Percentiles rank a stretch among this genome's conserved stretches.
Evolutionary conservation across 257 asterid genomes (phyloP).

Genomic region (Rhazya stricta): DNA sequence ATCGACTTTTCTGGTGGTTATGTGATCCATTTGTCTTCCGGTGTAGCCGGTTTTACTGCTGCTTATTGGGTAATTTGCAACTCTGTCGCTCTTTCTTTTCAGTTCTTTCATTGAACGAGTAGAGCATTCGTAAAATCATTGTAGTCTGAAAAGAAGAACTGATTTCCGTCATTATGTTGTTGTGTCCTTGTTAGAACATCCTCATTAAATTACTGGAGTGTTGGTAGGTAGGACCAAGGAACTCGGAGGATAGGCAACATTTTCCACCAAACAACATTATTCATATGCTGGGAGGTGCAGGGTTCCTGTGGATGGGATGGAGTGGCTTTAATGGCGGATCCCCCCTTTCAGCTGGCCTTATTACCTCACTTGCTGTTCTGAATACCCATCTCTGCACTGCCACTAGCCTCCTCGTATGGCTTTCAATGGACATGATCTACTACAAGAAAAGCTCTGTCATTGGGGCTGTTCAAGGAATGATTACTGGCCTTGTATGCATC

Average conservation of each 20-base stretch:
- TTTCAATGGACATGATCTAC: slow-evolving; percentile 53
- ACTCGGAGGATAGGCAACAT: slow-evolving; percentile 48
- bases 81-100: not conserved
- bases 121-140: too few species aligned
- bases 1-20: slow-evolving; percentile 76
- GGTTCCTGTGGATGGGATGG: slow-evolving; percentile 81
- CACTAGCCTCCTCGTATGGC: slow-evolving; percentile 70
- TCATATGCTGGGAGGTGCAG: slow-evolving; percentile 73
- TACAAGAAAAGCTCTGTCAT: slow-evolving; percentile 63
- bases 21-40: slow-evolving; percentile 67
- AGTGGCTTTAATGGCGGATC: slow-evolving; percentile 80
- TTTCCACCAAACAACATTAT: slow-evolving; percentile 80
- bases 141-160: too few species aligned
- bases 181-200: not conserved
- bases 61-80: slow-evolving; percentile 62
- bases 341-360: slow-evolving; percentile 41
- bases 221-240: slow-evolving; percentile 67
- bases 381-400: slow-evolving; percentile 79
- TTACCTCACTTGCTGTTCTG: slow-evolving; percentile 54
- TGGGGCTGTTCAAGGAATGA: slow-evolving; percentile 81
- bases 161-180: not conserved
- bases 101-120: too few species aligned
- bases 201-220: slow-evolving; percentile 4
- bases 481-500: slow-evolving; percentile 79
- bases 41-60: slow-evolving; percentile 76